These are phyloP conservation scores for Amanita rimosa DNA, from an alignment of 768 basidiomycete species.

Conservation along the genomic window DNA sequence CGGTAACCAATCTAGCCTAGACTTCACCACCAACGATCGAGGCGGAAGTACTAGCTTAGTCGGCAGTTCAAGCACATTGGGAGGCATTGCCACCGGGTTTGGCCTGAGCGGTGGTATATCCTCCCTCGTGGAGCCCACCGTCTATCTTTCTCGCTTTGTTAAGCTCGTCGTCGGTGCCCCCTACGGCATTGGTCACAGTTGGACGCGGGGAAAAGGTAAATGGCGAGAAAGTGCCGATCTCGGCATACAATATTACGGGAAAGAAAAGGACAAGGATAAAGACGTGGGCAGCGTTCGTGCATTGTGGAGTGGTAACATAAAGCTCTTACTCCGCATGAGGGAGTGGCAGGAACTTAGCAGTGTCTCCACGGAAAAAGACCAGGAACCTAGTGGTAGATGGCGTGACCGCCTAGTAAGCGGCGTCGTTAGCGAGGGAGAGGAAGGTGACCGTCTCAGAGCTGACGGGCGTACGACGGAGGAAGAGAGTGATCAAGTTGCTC, in stretches of 20 bases:
- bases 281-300: conserved; percentile 27
- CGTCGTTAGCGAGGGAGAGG: conserved; percentile 30
- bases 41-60: conserved; percentile 29
- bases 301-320: conserved; percentile 33
- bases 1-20: conserved; percentile 2
- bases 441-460: conserved; percentile 15
- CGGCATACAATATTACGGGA: conserved; percentile 12
- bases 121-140: conserved; percentile 31
- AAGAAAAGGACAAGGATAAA: conserved; percentile 18
- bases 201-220: conserved; percentile 1
- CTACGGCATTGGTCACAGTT: not conserved
- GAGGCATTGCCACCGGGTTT: conserved; percentile 19
- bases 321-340: conserved; percentile 24
- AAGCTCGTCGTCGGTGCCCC: conserved; percentile 23
- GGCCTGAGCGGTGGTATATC: conserved; percentile 28
- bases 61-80: conserved; percentile 3
- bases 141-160: conserved; percentile 44
- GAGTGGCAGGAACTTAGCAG: conserved; percentile 19
- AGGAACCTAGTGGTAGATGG: conserved; percentile 11
- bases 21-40: conserved; percentile 1
- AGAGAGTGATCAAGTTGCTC: conserved; percentile 26
- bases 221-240: conserved; percentile 5
- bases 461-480: conserved; percentile 33
- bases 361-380: conserved; percentile 6
- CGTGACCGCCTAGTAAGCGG: conserved; percentile 15